phyloP scores from a whole-genome alignment of 2,329 filamentous ascomycete species.

The Xylariaceae sp. region DNA sequence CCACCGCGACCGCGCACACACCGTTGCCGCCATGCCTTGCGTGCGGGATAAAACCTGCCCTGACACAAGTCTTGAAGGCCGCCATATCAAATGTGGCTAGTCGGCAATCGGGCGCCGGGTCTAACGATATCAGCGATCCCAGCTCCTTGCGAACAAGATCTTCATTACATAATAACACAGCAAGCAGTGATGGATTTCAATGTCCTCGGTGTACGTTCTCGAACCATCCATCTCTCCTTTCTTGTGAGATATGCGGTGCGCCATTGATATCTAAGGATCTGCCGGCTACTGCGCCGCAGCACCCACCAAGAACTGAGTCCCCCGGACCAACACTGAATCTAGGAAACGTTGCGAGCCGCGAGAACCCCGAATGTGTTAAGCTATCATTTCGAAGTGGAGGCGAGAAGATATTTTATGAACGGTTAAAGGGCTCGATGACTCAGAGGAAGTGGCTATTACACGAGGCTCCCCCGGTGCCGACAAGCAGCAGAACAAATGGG shows the following conservation, averaged over 20 bases:
- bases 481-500: conserved; percentile 51
- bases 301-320: conserved; percentile 68
- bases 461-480: conserved; percentile 85
- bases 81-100: conserved; percentile 77
- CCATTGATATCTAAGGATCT: conserved; percentile 66
- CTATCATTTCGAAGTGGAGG: conserved; percentile 90
- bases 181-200: conserved; percentile 49
- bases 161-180: conserved; percentile 10
- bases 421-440: conserved; percentile 83
- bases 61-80: conserved; percentile 84
- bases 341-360: conserved; percentile 48
- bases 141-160: conserved; percentile 16
- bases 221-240: conserved; percentile 84
- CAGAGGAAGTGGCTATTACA: conserved; percentile 96
- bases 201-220: conserved; percentile 93
- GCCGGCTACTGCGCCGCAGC: conserved; percentile 47
- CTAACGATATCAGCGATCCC: conserved; percentile 17
- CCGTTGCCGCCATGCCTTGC: conserved; percentile 85
- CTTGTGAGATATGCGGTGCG: conserved; percentile 91
- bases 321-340: conserved; percentile 72
- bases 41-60: conserved; percentile 90
- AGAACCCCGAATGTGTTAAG: conserved; percentile 79
- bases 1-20: conserved; percentile 78
- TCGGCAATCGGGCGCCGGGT: conserved; percentile 33
- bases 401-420: conserved; percentile 87